Base-by-base conservation (phyloP, 257 asterid species). In the Echium plantagineum region DNA sequence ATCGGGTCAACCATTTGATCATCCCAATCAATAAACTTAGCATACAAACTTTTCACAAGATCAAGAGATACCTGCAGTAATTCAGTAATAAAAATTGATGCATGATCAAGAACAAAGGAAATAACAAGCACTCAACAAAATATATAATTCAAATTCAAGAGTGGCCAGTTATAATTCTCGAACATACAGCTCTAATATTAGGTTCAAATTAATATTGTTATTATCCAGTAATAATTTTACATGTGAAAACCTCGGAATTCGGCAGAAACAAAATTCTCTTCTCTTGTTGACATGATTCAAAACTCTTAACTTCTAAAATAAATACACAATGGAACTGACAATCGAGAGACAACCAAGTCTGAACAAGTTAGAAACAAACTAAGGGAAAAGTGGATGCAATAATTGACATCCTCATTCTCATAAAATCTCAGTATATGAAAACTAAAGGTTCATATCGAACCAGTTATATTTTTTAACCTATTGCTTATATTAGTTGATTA, bases 11-110 rank as follows among this genome's bases (percentile, higher is more conserved):
- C 86, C 98, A 93, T 93, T 72, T 80, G 82, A 74, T 77, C 82
- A 77, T 93, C 98, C 98, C 98, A 93, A 70, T 93, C 97, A 30
- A 93, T 89, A 66, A 93, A 89, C 76, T 93, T 93, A 52, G 98
- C 97, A 63, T 93, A 89, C 80, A 93, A 72, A 78, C 97, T 72
- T 75, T 93, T 93, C 69, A 86, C 96, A 60, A 93, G 98, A 81
- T 93, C 98, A 63, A 93, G 78, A 42, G 98, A 93, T 38, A 93
- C 98, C 98, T 93, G 68, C 51, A 28, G 49, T 52, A 48, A 30
- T 32, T 52, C 54, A 55, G 13, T 30, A 61, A 46, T 46, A 1
- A 47, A 53, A n/a, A 1, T 28, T n/a, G 21, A 21, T 21, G 26
- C 21, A 17, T n/a, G 12, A 8, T 35, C 5, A 7, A 35, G n/a